Conservation (phyloP, 768 basidiomycete species). For the Galerina sulciceps region DNA sequence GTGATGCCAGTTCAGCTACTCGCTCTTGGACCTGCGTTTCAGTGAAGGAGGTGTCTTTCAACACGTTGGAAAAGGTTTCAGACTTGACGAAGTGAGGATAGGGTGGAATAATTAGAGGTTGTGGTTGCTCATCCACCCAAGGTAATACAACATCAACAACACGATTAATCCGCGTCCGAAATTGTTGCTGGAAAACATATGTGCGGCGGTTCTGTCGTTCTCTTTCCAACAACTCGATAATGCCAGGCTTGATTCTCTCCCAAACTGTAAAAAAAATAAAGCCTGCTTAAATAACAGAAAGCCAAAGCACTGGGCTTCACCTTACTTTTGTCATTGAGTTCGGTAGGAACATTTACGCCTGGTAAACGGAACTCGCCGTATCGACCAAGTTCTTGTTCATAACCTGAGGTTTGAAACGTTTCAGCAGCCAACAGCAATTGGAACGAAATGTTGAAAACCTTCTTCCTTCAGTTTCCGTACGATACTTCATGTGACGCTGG, state of each 20-base stretch:
- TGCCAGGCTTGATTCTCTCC: constrained; percentile 23
- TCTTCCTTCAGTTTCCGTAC: neutral
- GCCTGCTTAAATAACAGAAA: neutral
- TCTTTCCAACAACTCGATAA: constrained; percentile 21
- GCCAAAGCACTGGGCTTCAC: neutral
- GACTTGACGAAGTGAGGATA: constrained; percentile 16
- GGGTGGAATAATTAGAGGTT: constrained; percentile 15
- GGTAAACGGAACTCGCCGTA: constrained; percentile 17
- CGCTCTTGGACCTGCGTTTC: neutral
- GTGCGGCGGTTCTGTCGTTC: constrained; percentile 5
- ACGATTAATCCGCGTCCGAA: neutral
- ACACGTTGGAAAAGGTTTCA: constrained; percentile 25
- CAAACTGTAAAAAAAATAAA: constrained; percentile 20
- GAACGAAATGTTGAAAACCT: neutral
- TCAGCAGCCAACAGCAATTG: neutral
- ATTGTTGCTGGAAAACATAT: neutral
- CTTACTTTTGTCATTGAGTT: constrained; percentile 28
- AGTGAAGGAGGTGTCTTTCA: constrained; percentile 18
- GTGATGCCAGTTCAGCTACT: constrained; percentile 7
- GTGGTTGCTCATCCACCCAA: neutral
- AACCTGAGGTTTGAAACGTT: neutral
- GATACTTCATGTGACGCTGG: neutral
- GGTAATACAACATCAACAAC: neutral
- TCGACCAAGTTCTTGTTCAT: constrained; percentile 10
- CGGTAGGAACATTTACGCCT: constrained; percentile 15